Percentiles rank a stretch among this genome's conserved stretches.
phyloP scores from a whole-genome alignment of 1,284 basidiomycete genomes.

The Sanghuangporus weigelae region DNA sequence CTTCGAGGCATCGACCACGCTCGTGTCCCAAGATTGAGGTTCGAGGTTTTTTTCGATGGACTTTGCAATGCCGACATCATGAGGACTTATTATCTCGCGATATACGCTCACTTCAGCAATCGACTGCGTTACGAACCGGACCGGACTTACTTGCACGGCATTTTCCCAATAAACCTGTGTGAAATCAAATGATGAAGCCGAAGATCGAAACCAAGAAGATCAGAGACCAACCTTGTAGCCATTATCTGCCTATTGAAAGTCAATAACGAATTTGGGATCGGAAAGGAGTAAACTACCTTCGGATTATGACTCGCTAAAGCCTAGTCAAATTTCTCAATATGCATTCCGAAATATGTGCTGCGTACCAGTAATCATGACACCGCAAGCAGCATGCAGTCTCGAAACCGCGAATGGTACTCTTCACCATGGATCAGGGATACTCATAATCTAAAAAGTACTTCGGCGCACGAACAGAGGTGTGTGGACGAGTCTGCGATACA shows the following conservation, averaged over 20 bases:
- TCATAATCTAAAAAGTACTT: background rate
- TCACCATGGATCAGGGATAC: background rate
- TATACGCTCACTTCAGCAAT: background rate
- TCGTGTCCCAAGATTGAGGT: slow-evolving; percentile 44
- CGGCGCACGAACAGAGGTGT: slow-evolving; percentile 63
- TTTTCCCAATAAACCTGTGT: slow-evolving; percentile 80
- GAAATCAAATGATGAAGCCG: background rate
- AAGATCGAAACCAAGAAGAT: background rate
- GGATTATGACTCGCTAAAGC: slow-evolving; percentile 75
- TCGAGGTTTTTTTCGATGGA: slow-evolving; percentile 59
- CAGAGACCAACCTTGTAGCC: slow-evolving; percentile 64
- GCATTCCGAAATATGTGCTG: background rate
- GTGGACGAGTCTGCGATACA: slow-evolving; percentile 67
- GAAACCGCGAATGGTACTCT: slow-evolving; percentile 78
- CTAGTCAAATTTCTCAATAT: background rate
- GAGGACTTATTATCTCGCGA: slow-evolving; percentile 71
- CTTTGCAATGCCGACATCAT: slow-evolving; percentile 68
- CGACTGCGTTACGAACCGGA: background rate
- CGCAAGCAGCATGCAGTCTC: slow-evolving; percentile 62
- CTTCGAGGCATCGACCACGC: slow-evolving; percentile 32
- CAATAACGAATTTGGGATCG: background rate
- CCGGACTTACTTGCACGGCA: slow-evolving; percentile 58
- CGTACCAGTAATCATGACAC: slow-evolving; percentile 83
- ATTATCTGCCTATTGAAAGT: slow-evolving; percentile 60
- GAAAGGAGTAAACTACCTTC: slow-evolving; percentile 42